A percentile compares a stretch with the other conserved stretches of the same genome.
These are phyloP conservation scores for Gamarada debralockiae DNA, from an alignment of 495 filamentous ascomycete genomes.

Conservation along the genomic window DNA sequence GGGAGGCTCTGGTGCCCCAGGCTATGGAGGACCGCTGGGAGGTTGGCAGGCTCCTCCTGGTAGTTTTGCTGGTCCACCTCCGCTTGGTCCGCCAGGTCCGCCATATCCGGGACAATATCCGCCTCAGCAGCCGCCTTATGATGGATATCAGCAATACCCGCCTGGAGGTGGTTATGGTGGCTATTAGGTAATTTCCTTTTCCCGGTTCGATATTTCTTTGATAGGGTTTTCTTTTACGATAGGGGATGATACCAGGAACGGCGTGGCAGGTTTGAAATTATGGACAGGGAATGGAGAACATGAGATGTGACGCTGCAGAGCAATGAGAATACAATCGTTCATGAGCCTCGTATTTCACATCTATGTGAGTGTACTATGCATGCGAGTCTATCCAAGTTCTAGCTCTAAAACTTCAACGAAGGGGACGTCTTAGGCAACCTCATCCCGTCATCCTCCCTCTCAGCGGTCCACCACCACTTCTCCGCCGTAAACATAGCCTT, in stretches of 20 bases:
- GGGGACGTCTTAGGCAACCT: neutral
- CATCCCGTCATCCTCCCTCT: conserved; percentile 13
- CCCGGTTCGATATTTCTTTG: no score
- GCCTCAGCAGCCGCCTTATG: conserved; percentile 20
- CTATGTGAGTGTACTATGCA: no score
- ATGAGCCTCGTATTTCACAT: no score
- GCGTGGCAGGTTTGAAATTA: no score
- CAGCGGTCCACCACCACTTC: conserved; percentile 56
- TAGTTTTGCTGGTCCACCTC: neutral
- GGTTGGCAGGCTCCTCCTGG: conserved; percentile 3
- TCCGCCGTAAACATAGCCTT: conserved; percentile 53
- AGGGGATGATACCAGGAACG: no score
- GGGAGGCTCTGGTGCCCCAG: neutral
- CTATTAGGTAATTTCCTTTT: neutral
- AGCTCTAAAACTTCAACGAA: conserved; percentile 3
- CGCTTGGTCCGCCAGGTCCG: neutral
- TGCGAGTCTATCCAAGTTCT: no score
- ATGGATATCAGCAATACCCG: conserved; percentile 1
- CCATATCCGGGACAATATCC: neutral
- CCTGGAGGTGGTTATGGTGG: conserved; percentile 3
- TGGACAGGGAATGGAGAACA: no score
- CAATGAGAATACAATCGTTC: no score
- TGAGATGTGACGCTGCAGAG: no score
- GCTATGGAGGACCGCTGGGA: neutral
- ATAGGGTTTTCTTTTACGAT: no score